Percentiles rank a stretch among this genome's conserved stretches.
These are phyloP conservation scores for Lathyrus tuberosus DNA, from an alignment of 306 rosid species.

Conservation along the genomic window DNA sequence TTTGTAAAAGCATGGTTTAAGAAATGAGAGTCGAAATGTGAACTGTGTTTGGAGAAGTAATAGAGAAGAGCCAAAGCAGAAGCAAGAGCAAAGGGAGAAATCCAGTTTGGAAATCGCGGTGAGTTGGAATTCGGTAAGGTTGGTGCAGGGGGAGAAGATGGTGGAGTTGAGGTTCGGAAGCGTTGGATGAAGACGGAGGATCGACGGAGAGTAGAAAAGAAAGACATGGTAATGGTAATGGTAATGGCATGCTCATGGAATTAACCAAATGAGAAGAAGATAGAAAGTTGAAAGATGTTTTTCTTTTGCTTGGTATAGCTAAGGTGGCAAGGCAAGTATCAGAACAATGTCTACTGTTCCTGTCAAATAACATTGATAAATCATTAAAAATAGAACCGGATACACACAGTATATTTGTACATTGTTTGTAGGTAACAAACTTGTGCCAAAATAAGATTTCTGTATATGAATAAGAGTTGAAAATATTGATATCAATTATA, in stretches of 20 bases:
- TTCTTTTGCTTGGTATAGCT: background rate
- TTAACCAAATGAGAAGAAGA: too few relatives aligned
- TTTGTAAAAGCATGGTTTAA: conserved; percentile 32
- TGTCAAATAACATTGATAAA: too few relatives aligned
- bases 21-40: background rate
- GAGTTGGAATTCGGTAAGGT: conserved; percentile 20
- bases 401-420: too few relatives aligned
- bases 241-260: conserved; percentile 6
- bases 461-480: too few relatives aligned
- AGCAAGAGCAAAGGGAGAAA: conserved; percentile 48
- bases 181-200: conserved; percentile 42
- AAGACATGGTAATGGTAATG: conserved; percentile 46
- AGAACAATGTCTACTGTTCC: background rate
- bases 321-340: conserved; percentile 27
- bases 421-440: too few relatives aligned
- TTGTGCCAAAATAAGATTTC: too few relatives aligned
- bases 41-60: conserved; percentile 45
- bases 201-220: conserved; percentile 48
- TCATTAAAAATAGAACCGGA: too few relatives aligned
- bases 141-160: conserved; percentile 35
- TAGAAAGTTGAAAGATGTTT: conserved; percentile 4
- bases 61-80: conserved; percentile 54
- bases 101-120: conserved; percentile 46
- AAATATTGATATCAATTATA: too few relatives aligned
- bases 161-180: conserved; percentile 31